Evolutionary conservation across 2,329 filamentous ascomycete genomes (phyloP), one percentile per base, ranked within the genome.

Genomic region (Exophiala xenobiotica): DNA sequence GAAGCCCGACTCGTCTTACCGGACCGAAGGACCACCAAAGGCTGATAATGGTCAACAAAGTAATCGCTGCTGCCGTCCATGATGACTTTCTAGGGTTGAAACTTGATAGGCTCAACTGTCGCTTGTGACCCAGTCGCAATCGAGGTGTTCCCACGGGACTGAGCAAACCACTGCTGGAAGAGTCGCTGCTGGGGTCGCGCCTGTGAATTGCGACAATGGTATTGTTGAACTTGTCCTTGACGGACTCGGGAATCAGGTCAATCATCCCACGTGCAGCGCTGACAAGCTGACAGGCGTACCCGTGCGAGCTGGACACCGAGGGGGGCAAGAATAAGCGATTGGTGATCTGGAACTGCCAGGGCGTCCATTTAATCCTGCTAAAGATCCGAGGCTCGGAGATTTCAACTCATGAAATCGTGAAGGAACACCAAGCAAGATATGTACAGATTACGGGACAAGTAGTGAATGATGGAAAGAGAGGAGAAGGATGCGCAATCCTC

Each of bases 81-180:
- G 56, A 44, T 42, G 48, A 27, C 26, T 51, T 58, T 16, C 53
- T 33, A 11, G 54, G 22, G 12, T 27, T 42, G 39, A 52, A 51
- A 27, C 53, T 56, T 9, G 55, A 53, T 11, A 51, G 42, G 43
- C 49, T 49, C 42, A 45, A 27, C 14, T 53, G 56, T 18, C 53
- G 53, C 45, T 48, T 23, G 20, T 53, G 49, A n/a, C 39, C 45
- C 19, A 31, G 38, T 45, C 55, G 55, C 23, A 22, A 29, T 41
- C 46, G 37, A 16, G 52, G 46, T 16, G 48, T 49, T 11, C 35
- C 46, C 26, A 40, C 38, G 24, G 45, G 48, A 31, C 45, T 55
- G n/a, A 58, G 41, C n/a, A 53, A 31, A 22, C 52, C 42, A 43
- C 43, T 41, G 19, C 37, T 40, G 5, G 46, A 48, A 16, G 51